These are phyloP conservation scores for Saprolegnia parasitica DNA, from an alignment of 352 stramenopile species.

Conservation along the genomic window DNA sequence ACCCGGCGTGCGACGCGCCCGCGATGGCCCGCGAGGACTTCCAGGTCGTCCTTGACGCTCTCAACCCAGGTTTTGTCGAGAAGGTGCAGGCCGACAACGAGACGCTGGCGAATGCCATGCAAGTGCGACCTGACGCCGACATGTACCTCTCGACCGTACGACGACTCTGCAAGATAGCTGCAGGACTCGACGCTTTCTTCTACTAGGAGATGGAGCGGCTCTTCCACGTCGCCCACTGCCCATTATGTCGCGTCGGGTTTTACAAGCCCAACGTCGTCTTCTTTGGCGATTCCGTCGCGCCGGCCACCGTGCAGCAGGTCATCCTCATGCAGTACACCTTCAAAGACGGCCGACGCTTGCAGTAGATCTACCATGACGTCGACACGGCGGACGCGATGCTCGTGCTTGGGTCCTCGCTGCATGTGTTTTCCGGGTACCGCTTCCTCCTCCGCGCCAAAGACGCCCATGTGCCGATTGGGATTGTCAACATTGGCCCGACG, in stretches of 20 bases:
- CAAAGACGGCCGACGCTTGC: background rate
- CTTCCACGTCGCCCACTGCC: conserved; percentile 11
- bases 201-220: conserved; percentile 24
- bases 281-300: conserved; percentile 94
- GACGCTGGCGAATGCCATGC: background rate
- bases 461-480: conserved; percentile 63
- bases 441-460: conserved; percentile 77
- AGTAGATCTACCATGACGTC: conserved; percentile 42
- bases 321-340: conserved; percentile 35
- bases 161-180: no score
- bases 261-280: conserved; percentile 93
- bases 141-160: conserved; percentile 17
- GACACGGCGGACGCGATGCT: conserved; percentile 84
- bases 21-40: conserved; percentile 68
- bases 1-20: conserved; percentile 72
- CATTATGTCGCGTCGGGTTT: conserved; percentile 31
- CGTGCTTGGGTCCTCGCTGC: conserved; percentile 91
- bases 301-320: conserved; percentile 56
- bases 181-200: no score
- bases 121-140: conserved; percentile 19
- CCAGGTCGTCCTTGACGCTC: conserved; percentile 70
- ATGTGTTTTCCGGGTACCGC: conserved; percentile 93
- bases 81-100: background rate
- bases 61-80: conserved; percentile 62
- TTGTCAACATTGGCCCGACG: conserved; percentile 86